Base-by-base conservation (phyloP, 768 basidiomycete genomes). In the Leucosporidium creatinivorum region DNA sequence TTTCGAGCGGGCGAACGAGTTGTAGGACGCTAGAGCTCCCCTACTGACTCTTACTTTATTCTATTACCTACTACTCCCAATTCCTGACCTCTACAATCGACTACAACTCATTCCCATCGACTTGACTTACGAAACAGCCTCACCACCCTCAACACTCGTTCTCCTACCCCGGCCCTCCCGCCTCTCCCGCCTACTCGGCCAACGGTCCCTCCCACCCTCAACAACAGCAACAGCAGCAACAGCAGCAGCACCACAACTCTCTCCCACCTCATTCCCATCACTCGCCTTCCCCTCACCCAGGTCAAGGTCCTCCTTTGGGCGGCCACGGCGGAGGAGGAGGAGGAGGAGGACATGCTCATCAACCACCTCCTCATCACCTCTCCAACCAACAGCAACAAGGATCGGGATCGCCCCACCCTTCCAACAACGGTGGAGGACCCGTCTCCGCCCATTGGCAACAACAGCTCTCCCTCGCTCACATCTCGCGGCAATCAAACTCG, bases 401-500 rank as follows among this genome's bases (percentile, higher is more conserved):
- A 10, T 10, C 33, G 15, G 39, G 39, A 12, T 64, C 67, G 6
- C 58, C 62, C 2, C 62, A 68, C 23, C 62, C 67, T 9, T 17
- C 60, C 33, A 54, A 63, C 56, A 44, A 48, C 39, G 62, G n/a
- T n/a, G n/a, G 51, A 54, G 63, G 55, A 1, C 63, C 70, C 13
- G 57, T 73, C 61, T 65, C 72, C 10, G 47, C 71, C 0, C 69
- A 74, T 57, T 74, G 73, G 72, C 69, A 69, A 17, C 72, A 74
- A 62, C 75, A 76, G 50, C 62, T 74, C 50, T 47, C 64, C 17
- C 70, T 70, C 50, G 73, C 74, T 2, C 66, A 93, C 90, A 86
- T 90, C 81, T 85, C 89, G 69, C 87, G 94, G 74, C 84, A 86
- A 44, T 87, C 90, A 30, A 86, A 88, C 65, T 88, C 89, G 4